Conservation (phyloP, 2,329 filamentous ascomycete genomes). For the Colletotrichum truncatum region DNA sequence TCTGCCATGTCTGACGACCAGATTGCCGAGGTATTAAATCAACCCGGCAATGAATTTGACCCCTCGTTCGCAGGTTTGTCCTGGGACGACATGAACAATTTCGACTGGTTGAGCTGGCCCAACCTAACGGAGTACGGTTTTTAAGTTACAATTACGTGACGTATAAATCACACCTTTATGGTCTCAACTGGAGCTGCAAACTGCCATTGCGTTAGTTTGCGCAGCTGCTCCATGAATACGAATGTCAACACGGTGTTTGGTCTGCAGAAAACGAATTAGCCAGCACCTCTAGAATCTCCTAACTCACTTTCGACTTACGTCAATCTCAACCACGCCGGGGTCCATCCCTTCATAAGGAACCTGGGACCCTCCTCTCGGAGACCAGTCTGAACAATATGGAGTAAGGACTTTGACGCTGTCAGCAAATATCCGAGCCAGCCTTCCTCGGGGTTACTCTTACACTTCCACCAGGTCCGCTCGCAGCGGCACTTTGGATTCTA, state of each 20-base stretch:
- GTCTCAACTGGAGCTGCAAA: slow-evolving; percentile 19
- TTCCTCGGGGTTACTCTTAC: slow-evolving; percentile 7
- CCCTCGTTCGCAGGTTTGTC: slow-evolving; percentile 63
- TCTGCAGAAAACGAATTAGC: slow-evolving; percentile 35
- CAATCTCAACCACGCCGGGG: slow-evolving; percentile 53
- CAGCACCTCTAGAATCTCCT: slow-evolving; percentile 26
- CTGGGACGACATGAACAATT: slow-evolving; percentile 66
- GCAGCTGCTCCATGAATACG: slow-evolving; percentile 55
- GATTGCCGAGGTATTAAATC: slow-evolving; percentile 72
- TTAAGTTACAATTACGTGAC: not conserved
- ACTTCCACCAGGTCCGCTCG: slow-evolving; percentile 17
- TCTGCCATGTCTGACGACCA: slow-evolving; percentile 77
- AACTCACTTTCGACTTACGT: slow-evolving; percentile 39
- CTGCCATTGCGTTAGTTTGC: slow-evolving; percentile 39
- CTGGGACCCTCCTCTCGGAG: slow-evolving; percentile 48
- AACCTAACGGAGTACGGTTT: slow-evolving; percentile 50
- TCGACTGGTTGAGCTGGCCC: slow-evolving; percentile 65
- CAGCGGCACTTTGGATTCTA: slow-evolving; percentile 46
- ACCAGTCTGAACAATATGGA: slow-evolving; percentile 43
- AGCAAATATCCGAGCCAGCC: not conserved
- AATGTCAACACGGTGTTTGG: slow-evolving; percentile 56
- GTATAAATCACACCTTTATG: slow-evolving; percentile 7
- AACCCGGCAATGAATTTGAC: slow-evolving; percentile 68
- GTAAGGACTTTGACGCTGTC: slow-evolving; percentile 38
- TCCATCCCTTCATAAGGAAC: slow-evolving; percentile 57